Evolutionary conservation across 345 rosid genomes (phyloP).

Genomic region (Physaria fendleri): DNA sequence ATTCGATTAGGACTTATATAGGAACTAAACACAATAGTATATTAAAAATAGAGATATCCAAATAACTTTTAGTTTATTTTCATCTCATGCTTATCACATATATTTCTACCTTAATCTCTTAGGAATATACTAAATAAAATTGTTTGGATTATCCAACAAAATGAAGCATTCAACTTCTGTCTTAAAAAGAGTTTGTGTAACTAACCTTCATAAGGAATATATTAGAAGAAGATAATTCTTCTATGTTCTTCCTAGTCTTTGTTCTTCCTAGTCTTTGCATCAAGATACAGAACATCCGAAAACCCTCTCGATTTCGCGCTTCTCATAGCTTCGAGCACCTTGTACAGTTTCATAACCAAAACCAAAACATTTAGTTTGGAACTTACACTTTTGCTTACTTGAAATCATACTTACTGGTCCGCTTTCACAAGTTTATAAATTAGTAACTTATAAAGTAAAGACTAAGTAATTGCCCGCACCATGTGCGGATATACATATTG

Average conservation of each 20-base stretch:
- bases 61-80: too few relatives aligned
- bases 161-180: not conserved
- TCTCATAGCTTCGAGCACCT: conserved; percentile 60
- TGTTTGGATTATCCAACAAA: too few relatives aligned
- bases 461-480: too few relatives aligned
- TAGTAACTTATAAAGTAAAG: too few relatives aligned
- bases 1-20: too few relatives aligned
- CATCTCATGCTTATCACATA: too few relatives aligned
- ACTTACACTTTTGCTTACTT: not conserved
- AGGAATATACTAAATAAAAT: too few relatives aligned
- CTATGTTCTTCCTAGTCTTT: conserved; percentile 55
- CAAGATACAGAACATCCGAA: conserved; percentile 84
- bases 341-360: conserved; percentile 7
- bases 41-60: too few relatives aligned
- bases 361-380: not conserved
- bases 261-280: conserved; percentile 49
- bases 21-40: too few relatives aligned
- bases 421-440: too few relatives aligned
- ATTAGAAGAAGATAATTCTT: conserved; percentile 86
- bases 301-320: conserved; percentile 73
- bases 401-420: conserved; percentile 50
- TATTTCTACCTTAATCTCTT: too few relatives aligned
- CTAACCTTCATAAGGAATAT: conserved; percentile 79
- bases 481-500: too few relatives aligned
- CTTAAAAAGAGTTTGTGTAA: not conserved